A percentile compares a stretch with the other conserved stretches of the same genome.
Evolutionary conservation across 2,329 filamentous ascomycete species (phyloP).

Genomic region (Aspergillus niger): DNA sequence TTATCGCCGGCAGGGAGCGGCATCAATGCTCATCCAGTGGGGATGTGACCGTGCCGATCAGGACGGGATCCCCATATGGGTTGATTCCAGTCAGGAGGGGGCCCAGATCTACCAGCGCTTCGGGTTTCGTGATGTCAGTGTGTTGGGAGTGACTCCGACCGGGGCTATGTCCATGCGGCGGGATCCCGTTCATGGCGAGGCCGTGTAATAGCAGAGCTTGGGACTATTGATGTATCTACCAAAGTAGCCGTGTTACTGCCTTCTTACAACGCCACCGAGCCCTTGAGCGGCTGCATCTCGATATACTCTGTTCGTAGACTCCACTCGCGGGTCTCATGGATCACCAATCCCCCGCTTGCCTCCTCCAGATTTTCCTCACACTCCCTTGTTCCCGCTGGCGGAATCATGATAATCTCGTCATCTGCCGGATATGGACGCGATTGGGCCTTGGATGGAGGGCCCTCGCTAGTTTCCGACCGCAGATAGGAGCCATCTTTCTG

Average conservation of each 20-base stretch:
- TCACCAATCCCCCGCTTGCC: neutral
- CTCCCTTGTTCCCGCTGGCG: neutral
- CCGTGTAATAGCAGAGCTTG: neutral
- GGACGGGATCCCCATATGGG: constrained; percentile 2
- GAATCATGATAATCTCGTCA: neutral
- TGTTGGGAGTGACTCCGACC: neutral
- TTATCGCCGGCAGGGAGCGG: constrained; percentile 17
- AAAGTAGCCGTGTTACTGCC: too few species aligned
- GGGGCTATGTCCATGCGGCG: neutral
- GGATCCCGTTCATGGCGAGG: neutral
- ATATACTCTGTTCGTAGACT: constrained; percentile 1
- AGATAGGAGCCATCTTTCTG: constrained; percentile 4
- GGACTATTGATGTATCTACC: too few species aligned
- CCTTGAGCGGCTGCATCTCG: neutral
- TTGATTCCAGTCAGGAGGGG: constrained; percentile 9
- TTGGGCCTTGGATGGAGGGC: neutral
- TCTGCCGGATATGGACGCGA: neutral
- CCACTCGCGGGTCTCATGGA: constrained; percentile 7
- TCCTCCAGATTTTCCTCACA: neutral
- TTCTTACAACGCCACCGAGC: neutral
- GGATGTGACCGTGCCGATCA: constrained; percentile 15
- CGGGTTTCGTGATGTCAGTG: constrained; percentile 11
- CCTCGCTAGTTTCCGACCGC: neutral
- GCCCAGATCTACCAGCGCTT: constrained; percentile 2
- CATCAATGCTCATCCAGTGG: constrained; percentile 16